Evolutionary conservation across 1,284 basidiomycete genomes (phyloP), one percentile per base, ranked within the genome.

Genomic region (Cryptococcus maquisensis): DNA sequence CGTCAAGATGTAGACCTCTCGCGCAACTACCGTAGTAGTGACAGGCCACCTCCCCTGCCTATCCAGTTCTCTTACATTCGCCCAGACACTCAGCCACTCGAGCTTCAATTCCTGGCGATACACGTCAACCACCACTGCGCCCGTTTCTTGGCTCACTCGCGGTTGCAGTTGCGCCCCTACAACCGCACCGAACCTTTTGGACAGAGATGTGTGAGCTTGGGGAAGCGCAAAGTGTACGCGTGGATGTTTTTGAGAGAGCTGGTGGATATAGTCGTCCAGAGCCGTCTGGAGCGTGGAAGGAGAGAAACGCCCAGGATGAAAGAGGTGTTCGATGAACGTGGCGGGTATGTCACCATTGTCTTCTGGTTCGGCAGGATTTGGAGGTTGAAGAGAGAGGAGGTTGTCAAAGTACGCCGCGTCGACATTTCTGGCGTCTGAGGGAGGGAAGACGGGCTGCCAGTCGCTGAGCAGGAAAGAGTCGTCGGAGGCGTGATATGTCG

Each of bases 11-110:
- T 90, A 69, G 35, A 88, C 18, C 39, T 65, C 59, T 7, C 57
- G 60, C n/a, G 63, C 55, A 28, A 65, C 10, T 2, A 63, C 28
- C 1, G 62, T 38, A 3, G 64, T 66, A 7, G 53, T 46, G 15
- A 94, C 79, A 0, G 90, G 90, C 86, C 88, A 89, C 44, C 90
- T 82, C 21, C 87, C 88, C 61, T 84, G 84, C 46, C 87, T 84
- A 74, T 95, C 90, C 13, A 91, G 80, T 64, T 93, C 90, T 54
- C 88, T 83, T 64, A 89, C 90, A 41, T 89, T 82, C 13, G 92
- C 87, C 60, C 94, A 84, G 67, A 95, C 90, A 2, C 91, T 89
- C 66, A 95, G 87, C 90, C 92, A 96, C 65, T 96, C 90, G 39
- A 88, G 79, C 72, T 90, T 93, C 60, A 94, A 76, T 0, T 86